phyloP scores from a whole-genome alignment of 129 eudicot species.

The Flaveria linearis region DNA sequence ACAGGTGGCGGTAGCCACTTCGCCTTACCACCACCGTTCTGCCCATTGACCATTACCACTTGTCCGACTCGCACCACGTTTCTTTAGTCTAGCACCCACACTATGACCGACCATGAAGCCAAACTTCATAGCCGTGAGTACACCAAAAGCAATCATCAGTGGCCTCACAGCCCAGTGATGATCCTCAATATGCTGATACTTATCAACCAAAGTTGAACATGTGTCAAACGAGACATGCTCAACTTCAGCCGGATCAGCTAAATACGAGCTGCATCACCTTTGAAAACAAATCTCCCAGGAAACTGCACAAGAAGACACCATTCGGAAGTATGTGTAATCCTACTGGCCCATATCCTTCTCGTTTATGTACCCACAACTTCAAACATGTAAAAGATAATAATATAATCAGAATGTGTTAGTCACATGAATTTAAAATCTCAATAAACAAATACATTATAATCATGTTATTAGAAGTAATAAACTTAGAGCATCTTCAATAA shows the following conservation, averaged over 20 bases:
- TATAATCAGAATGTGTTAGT: too few species aligned
- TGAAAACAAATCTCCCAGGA: conserved; percentile 62
- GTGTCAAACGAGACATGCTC: conserved; percentile 67
- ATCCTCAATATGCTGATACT: conserved; percentile 86
- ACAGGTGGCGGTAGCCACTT: conserved; percentile 62
- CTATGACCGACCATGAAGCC: conserved; percentile 56
- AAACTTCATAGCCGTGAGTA: conserved; percentile 59
- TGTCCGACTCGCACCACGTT: conserved; percentile 24
- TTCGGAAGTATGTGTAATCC: conserved; percentile 69
- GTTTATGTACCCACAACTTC: conserved; percentile 73
- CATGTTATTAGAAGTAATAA: too few species aligned
- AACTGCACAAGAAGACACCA: conserved; percentile 70
- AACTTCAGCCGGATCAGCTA: conserved; percentile 83
- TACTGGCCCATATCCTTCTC: conserved; percentile 77
- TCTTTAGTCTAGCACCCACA: conserved; percentile 48
- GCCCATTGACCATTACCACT: conserved; percentile 44
- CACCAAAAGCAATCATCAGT: conserved; percentile 52
- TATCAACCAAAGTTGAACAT: conserved; percentile 58
- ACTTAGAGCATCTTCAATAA: too few species aligned
- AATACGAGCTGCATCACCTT: conserved; percentile 28
- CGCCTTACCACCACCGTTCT: conserved; percentile 46
- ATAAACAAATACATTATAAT: too few species aligned
- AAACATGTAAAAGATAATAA: too few species aligned
- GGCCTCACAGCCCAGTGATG: conserved; percentile 94
- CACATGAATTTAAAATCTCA: too few species aligned